These are phyloP conservation scores for Tetrastigma voinierianum DNA, from an alignment of 164 flowering plant species.

Conservation along the genomic window DNA sequence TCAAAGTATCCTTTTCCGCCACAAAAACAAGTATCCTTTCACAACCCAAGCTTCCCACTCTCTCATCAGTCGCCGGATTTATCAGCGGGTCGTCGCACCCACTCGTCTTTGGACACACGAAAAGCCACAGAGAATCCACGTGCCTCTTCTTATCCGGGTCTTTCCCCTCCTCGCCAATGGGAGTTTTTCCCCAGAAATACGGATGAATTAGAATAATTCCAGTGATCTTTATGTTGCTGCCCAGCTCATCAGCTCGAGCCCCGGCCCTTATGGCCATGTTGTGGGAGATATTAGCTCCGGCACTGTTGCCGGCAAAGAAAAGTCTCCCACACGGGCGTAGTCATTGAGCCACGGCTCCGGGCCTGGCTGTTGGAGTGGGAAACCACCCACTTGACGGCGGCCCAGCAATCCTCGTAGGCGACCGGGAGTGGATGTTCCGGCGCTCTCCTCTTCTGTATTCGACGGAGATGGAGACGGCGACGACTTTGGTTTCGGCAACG, in stretches of 20 bases:
- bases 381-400: constrained; percentile 32
- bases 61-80: constrained; percentile 13
- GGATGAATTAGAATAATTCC: constrained; percentile 23
- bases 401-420: constrained; percentile 26
- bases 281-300: constrained; percentile 39
- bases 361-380: constrained; percentile 26
- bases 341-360: constrained; percentile 32
- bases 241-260: background rate
- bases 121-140: constrained; percentile 10
- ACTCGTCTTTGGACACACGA: constrained; percentile 5
- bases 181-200: constrained; percentile 18
- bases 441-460: constrained; percentile 23
- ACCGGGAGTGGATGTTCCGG: constrained; percentile 25
- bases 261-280: constrained; percentile 21
- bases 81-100: constrained; percentile 21
- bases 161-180: constrained; percentile 7
- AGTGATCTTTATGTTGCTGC: background rate
- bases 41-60: constrained; percentile 23
- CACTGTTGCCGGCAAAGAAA: constrained; percentile 40
- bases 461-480: constrained; percentile 28
- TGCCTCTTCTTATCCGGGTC: background rate
- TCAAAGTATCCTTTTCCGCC: constrained; percentile 32
- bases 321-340: constrained; percentile 26
- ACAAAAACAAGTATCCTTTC: constrained; percentile 29
- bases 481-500: constrained; percentile 9